Evolutionary conservation across 1,284 basidiomycete species (phyloP).

Genomic region (Jaminaea rosea): DNA sequence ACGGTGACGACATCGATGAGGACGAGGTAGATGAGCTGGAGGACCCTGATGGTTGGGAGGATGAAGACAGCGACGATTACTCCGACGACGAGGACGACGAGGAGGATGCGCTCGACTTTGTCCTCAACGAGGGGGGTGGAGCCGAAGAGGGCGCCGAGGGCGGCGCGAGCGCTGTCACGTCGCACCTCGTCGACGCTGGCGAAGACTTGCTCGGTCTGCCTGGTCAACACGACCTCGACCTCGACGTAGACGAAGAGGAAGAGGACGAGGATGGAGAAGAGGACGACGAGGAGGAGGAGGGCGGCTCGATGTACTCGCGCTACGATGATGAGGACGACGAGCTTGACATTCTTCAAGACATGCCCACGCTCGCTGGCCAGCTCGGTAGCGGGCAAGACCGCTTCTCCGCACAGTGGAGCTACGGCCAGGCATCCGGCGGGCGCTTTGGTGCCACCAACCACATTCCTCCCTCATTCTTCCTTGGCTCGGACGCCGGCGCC

Average conservation of each 20-base stretch:
- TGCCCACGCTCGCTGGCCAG: constrained; percentile 9
- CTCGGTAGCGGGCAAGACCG: constrained; percentile 31
- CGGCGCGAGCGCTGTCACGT: constrained; percentile 12
- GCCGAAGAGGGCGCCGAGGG: too few species aligned
- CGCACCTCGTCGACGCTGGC: constrained; percentile 11
- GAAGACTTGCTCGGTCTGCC: not conserved
- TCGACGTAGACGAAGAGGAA: constrained; percentile 14
- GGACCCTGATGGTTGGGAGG: constrained; percentile 33
- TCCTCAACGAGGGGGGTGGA: constrained; percentile 49
- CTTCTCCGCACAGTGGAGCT: constrained; percentile 44
- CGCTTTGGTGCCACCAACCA: not conserved
- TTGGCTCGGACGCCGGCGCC: not conserved
- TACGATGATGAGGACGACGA: constrained; percentile 33
- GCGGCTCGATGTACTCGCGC: constrained; percentile 21
- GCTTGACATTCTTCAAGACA: constrained; percentile 33
- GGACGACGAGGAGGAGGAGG: constrained; percentile 25
- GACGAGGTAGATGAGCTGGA: constrained; percentile 7
- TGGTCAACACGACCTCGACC: constrained; percentile 12
- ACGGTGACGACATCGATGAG: not conserved
- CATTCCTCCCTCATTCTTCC: not conserved
- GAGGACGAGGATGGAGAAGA: constrained; percentile 18
- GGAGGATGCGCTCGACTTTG: constrained; percentile 54
- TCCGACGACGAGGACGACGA: constrained; percentile 50
- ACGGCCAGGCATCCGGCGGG: constrained; percentile 7
- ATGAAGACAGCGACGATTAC: constrained; percentile 38